Conservation (phyloP, 192 early-diverging fungal genomes). For the Coemansia sp. region DNA sequence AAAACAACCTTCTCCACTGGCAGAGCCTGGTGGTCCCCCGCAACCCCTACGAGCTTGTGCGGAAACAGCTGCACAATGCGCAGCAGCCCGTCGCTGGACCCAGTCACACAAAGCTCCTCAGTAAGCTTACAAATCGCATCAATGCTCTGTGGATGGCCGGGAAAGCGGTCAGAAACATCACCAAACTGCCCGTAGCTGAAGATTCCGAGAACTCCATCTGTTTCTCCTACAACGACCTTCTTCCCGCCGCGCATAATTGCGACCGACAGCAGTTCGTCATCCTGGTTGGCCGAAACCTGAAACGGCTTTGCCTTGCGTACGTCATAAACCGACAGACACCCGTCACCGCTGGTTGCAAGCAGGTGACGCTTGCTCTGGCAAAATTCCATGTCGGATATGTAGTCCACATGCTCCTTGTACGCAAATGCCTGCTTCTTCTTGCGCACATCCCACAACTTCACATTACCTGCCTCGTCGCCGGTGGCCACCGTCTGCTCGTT, state of each 20-base stretch:
- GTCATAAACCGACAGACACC: constrained; percentile 87
- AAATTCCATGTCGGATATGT: constrained; percentile 84
- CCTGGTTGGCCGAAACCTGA: constrained; percentile 89
- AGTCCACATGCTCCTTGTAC: constrained; percentile 88
- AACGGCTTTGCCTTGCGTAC: constrained; percentile 82
- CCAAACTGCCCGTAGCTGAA: constrained; percentile 91
- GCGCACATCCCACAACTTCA: constrained; percentile 90
- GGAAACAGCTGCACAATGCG: constrained; percentile 84
- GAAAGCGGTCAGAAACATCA: constrained; percentile 89
- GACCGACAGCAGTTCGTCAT: constrained; percentile 91
- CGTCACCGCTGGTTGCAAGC: constrained; percentile 84
- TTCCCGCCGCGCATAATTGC: constrained; percentile 61
- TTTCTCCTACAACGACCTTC: constrained; percentile 89
- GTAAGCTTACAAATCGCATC: constrained; percentile 81
- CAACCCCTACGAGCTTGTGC: constrained; percentile 84
- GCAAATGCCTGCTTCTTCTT: constrained; percentile 71
- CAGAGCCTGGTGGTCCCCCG: constrained; percentile 87
- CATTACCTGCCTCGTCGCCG: constrained; percentile 87
- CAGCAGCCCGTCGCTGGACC: constrained; percentile 89
- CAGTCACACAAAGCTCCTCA: constrained; percentile 84
- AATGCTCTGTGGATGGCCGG: constrained; percentile 91
- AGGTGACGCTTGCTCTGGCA: constrained; percentile 71
- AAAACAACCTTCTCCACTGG: constrained; percentile 82
- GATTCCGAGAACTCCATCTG: constrained; percentile 83
- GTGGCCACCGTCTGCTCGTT: constrained; percentile 80